Evolutionary conservation across 192 early-diverging fungal genomes (phyloP).

Genomic region (Podila epigama): DNA sequence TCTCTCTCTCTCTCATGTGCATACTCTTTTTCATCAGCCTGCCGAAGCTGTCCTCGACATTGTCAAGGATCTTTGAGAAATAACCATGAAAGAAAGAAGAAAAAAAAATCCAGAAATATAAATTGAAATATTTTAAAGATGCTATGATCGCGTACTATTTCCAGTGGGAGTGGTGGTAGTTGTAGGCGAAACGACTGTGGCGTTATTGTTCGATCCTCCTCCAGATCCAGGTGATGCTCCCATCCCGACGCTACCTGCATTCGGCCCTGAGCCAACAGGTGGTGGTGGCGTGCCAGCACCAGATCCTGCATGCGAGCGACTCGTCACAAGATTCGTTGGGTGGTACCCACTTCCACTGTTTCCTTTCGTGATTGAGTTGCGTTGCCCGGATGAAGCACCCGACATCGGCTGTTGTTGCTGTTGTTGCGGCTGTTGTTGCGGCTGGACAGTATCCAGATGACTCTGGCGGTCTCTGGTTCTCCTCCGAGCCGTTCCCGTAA

Average conservation of each 20-base stretch:
- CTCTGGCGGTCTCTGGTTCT: slow-evolving; percentile 40
- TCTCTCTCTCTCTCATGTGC: background rate
- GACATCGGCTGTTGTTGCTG: background rate
- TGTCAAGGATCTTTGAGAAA: slow-evolving; percentile 7
- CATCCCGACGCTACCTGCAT: no score
- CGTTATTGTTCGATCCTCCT: background rate
- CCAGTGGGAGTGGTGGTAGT: no score
- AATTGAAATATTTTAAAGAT: no score
- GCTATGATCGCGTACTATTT: no score
- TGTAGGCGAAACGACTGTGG: no score
- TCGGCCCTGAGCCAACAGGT: background rate
- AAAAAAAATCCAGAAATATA: no score
- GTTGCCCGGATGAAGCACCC: background rate
- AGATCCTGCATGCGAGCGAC: background rate
- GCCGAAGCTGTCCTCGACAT: slow-evolving; percentile 25
- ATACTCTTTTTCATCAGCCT: background rate
- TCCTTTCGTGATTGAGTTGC: slow-evolving; percentile 12
- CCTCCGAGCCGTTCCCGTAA: background rate
- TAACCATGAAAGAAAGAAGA: no score
- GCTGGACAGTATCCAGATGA: slow-evolving; percentile 21
- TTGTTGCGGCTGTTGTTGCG: background rate
- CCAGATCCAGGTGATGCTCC: background rate
- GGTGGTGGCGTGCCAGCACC: slow-evolving; percentile 14
- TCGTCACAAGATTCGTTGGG: no score
- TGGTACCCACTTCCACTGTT: background rate